Evolutionary conservation across 345 rosid genomes (phyloP), one percentile per base, ranked within the genome.

Genomic region (Moringa oleifera): DNA sequence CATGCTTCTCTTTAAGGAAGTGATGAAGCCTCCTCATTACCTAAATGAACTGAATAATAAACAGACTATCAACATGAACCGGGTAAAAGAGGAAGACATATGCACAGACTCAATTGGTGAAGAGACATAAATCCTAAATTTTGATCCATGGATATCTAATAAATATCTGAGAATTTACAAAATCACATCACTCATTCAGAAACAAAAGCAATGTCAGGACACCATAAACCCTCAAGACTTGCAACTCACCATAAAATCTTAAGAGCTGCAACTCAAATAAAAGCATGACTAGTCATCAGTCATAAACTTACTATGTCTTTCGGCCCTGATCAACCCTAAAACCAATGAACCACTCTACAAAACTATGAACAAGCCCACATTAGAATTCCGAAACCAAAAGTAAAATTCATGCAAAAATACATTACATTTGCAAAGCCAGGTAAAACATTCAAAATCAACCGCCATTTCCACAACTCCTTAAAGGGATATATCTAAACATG

Each of bases 291-390:
- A 56, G 18, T 59, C 51, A 56, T 24, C 28, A 73, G 68, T 67
- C 70, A 60, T 64, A 56, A 41, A 51, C 55, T 51, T 46, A 64
- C n/a, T n/a, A n/a, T n/a, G n/a, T n/a, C n/a, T n/a, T n/a, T n/a
- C n/a, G n/a, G n/a, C n/a, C n/a, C n/a, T n/a, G n/a, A n/a, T n/a
- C n/a, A n/a, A n/a, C n/a, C n/a, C n/a, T n/a, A n/a, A n/a, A n/a
- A n/a, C n/a, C n/a, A n/a, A n/a, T n/a, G n/a, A n/a, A n/a, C n/a
- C n/a, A n/a, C n/a, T n/a, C 12, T 16, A 63, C 45, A 41, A 61
- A 59, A 2, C 17, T 16, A 23, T 20, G 59, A 49, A 25, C 28
- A 61, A 51, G 25, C 11, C 37, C n/a, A 22, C 17, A 10, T n/a
- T 11, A 37, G 46, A 62, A 25, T 41, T 51, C 41, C 18, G 18